Evolutionary conservation across 2,329 filamentous ascomycete species (phyloP).

Genomic region (Decorospora gaudefroyi): DNA sequence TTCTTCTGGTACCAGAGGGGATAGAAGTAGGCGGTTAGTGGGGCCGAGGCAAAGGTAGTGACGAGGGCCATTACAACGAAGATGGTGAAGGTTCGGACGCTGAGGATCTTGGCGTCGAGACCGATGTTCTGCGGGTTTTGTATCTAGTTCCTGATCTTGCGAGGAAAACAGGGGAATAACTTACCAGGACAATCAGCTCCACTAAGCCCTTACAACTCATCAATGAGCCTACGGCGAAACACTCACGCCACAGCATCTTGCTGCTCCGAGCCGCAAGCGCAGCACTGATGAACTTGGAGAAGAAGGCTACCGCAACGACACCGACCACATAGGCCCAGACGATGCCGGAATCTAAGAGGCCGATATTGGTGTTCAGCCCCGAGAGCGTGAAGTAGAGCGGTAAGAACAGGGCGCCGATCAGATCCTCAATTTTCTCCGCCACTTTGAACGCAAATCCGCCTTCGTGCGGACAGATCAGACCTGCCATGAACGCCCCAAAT

Average conservation of each 20-base stretch:
- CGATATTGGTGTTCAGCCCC: slow-evolving; percentile 84
- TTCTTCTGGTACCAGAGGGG: slow-evolving; percentile 77
- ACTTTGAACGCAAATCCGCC: slow-evolving; percentile 88
- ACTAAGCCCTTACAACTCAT: slow-evolving; percentile 98
- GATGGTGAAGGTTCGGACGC: slow-evolving; percentile 82
- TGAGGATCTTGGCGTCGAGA: slow-evolving; percentile 79
- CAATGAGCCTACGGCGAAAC: slow-evolving; percentile 80
- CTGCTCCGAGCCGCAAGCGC: slow-evolving; percentile 75
- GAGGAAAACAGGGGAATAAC: slow-evolving; percentile 28
- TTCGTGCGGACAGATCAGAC: slow-evolving; percentile 87
- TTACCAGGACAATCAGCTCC: slow-evolving; percentile 88
- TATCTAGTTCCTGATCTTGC: slow-evolving; percentile 12
- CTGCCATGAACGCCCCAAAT: slow-evolving; percentile 89
- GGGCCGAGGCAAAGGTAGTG: slow-evolving; percentile 83
- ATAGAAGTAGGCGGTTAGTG: slow-evolving; percentile 73
- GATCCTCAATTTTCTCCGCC: slow-evolving; percentile 92
- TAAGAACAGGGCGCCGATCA: slow-evolving; percentile 80
- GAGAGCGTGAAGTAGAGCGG: slow-evolving; percentile 94
- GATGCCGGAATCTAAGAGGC: slow-evolving; percentile 76
- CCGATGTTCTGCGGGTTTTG: slow-evolving; percentile 71
- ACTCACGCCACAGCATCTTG: slow-evolving; percentile 87
- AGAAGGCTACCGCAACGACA: slow-evolving; percentile 79
- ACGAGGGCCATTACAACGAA: slow-evolving; percentile 93
- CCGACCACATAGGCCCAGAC: slow-evolving; percentile 90
- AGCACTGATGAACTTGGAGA: slow-evolving; percentile 82